Conservation (phyloP, 2,329 filamentous ascomycete species). For the Periconia sp. region DNA sequence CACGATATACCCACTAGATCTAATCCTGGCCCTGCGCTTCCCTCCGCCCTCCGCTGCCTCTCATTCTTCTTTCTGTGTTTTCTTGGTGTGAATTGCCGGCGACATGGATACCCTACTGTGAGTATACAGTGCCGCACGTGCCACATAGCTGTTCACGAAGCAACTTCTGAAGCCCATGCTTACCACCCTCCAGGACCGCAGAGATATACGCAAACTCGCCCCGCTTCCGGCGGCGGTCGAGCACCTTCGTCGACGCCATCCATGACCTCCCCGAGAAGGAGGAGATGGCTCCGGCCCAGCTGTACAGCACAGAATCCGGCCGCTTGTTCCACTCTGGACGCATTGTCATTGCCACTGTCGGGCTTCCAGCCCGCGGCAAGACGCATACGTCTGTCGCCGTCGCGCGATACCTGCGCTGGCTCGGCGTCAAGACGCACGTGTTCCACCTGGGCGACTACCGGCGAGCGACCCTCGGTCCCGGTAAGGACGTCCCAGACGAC, state of each 20-base stretch:
- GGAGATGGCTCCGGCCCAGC: slow-evolving; percentile 89
- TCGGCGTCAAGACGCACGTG: slow-evolving; percentile 96
- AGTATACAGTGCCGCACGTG: slow-evolving; percentile 44
- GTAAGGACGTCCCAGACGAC: slow-evolving; percentile 87
- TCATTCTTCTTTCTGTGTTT: slow-evolving; percentile 7
- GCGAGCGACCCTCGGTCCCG: slow-evolving; percentile 84
- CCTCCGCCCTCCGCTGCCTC: slow-evolving; percentile 8
- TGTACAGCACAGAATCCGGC: slow-evolving; percentile 98
- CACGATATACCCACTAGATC: slow-evolving; percentile 7
- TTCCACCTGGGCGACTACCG: slow-evolving; percentile 98
- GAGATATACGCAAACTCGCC: slow-evolving; percentile 91
- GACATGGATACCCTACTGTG: slow-evolving; percentile 69
- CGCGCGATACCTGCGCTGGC: slow-evolving; percentile 92
- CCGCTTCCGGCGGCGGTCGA: slow-evolving; percentile 88
- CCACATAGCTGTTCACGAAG: slow-evolving; percentile 9
- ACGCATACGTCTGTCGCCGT: slow-evolving; percentile 98
- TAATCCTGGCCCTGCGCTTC: slow-evolving; percentile 8
- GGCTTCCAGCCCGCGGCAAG: slow-evolving; percentile 92
- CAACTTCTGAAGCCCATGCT: slow-evolving; percentile 16
- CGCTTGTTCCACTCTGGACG: slow-evolving; percentile 95
- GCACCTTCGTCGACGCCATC: slow-evolving; percentile 95
- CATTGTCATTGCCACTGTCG: slow-evolving; percentile 97
- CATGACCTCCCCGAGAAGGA: slow-evolving; percentile 87
- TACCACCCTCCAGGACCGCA: slow-evolving; percentile 69
- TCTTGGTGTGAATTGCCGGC: slow-evolving; percentile 12